These are phyloP conservation scores for Venustampulla echinocandica DNA, from an alignment of 495 filamentous ascomycete species.

Conservation along the genomic window DNA sequence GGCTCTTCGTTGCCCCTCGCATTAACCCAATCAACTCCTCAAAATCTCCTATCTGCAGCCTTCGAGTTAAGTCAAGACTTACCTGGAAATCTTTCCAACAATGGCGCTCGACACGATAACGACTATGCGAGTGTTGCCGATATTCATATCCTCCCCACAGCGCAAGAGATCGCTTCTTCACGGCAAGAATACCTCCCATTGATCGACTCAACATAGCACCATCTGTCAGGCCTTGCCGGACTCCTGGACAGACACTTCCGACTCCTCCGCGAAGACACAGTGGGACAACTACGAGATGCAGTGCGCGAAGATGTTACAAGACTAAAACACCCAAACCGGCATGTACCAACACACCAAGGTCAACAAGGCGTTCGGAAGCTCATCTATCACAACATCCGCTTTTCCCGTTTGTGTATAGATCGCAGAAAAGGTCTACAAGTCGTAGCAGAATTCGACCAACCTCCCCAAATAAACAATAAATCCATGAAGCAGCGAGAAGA, in stretches of 20 bases:
- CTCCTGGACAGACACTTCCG: slow-evolving; percentile 65
- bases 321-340: slow-evolving; percentile 18
- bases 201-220: slow-evolving; percentile 40
- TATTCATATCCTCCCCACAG: slow-evolving; percentile 56
- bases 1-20: slow-evolving; percentile 27
- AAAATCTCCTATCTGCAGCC: slow-evolving; percentile 9
- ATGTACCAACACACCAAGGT: slow-evolving; percentile 13
- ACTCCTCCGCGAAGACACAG: slow-evolving; percentile 56
- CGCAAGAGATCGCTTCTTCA: slow-evolving; percentile 45
- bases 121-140: slow-evolving; percentile 50
- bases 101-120: slow-evolving; percentile 58
- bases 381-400: slow-evolving; percentile 26
- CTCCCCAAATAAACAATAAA: slow-evolving; percentile 26
- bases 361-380: slow-evolving; percentile 25
- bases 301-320: slow-evolving; percentile 34
- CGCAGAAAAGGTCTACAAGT: slow-evolving; percentile 44
- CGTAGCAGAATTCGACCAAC: slow-evolving; percentile 49
- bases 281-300: slow-evolving; percentile 53
- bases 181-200: slow-evolving; percentile 53
- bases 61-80: slow-evolving; percentile 38
- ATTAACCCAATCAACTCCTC: slow-evolving; percentile 10
- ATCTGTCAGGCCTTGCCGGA: slow-evolving; percentile 48
- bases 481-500: slow-evolving; percentile 33
- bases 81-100: slow-evolving; percentile 43
- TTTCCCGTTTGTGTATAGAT: slow-evolving; percentile 29